Evolutionary conservation across 2,329 filamentous ascomycete species (phyloP).

Genomic region (Hyphodiscus sp.): DNA sequence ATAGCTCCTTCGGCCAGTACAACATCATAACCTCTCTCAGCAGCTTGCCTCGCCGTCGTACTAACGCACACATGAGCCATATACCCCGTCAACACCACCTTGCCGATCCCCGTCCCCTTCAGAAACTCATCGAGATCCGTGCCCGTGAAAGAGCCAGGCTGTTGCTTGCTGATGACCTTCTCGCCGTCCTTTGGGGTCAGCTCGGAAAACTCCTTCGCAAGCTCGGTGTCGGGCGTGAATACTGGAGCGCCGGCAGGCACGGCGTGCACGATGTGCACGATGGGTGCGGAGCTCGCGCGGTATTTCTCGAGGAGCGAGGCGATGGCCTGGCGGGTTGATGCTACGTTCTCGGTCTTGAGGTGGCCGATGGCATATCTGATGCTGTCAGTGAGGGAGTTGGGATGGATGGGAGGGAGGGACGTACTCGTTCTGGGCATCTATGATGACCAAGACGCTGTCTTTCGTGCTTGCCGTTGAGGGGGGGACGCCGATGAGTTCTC

Average conservation of each 20-base stretch:
- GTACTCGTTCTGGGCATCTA: constrained; percentile 68
- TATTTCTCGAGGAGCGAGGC: constrained; percentile 51
- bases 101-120: constrained; percentile 44
- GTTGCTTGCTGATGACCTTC: constrained; percentile 50
- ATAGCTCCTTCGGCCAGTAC: constrained; percentile 55
- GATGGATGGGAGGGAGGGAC: constrained; percentile 6
- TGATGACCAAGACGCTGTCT: constrained; percentile 59
- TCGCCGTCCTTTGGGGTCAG: constrained; percentile 47
- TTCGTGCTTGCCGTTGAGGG: constrained; percentile 48
- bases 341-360: constrained; percentile 48
- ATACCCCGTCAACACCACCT: constrained; percentile 54
- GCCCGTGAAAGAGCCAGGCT: constrained; percentile 53
- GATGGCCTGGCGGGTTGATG: constrained; percentile 49
- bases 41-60: constrained; percentile 56
- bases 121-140: constrained; percentile 52
- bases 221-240: constrained; percentile 54
- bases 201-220: constrained; percentile 56
- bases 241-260: constrained; percentile 56
- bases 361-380: constrained; percentile 43
- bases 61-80: constrained; percentile 62
- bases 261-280: constrained; percentile 57
- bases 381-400: background rate
- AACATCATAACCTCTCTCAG: constrained; percentile 57
- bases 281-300: constrained; percentile 41
- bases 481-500: constrained; percentile 40